phyloP scores from a whole-genome alignment of 2,329 filamentous ascomycete genomes.

The Colletotrichum simmondsii region DNA sequence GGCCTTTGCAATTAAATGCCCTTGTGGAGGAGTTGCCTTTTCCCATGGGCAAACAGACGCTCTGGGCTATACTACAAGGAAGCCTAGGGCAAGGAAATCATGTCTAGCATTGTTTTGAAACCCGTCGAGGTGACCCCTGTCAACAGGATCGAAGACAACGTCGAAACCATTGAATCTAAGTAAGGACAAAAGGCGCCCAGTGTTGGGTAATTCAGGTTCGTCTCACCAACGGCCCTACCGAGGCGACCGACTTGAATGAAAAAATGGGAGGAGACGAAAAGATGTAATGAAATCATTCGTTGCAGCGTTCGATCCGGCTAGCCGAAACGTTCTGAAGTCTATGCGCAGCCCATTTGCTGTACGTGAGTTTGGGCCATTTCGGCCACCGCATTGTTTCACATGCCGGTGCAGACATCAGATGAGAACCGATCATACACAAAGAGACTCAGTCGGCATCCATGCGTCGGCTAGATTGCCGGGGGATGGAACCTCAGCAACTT shows the following conservation, averaged over 20 bases:
- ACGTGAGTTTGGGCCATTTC: slow-evolving; percentile 17
- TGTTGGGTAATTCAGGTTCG: slow-evolving; percentile 14
- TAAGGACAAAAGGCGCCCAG: neutral
- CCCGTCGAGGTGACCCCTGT: neutral
- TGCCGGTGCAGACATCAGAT: slow-evolving; percentile 20
- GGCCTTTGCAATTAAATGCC: neutral
- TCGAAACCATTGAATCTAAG: neutral
- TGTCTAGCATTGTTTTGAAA: neutral
- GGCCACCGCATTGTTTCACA: slow-evolving; percentile 24
- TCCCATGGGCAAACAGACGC: neutral
- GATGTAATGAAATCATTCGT: slow-evolving; percentile 3
- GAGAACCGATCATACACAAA: slow-evolving; percentile 22
- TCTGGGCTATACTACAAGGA: neutral
- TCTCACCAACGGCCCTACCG: neutral
- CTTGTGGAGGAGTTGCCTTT: neutral
- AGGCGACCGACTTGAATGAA: neutral
- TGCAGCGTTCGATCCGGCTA: neutral
- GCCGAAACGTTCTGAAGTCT: slow-evolving; percentile 5
- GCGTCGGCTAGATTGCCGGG: slow-evolving; percentile 19
- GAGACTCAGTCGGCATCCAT: slow-evolving; percentile 23
- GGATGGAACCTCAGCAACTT: slow-evolving; percentile 22
- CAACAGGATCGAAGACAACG: neutral
- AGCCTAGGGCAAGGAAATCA: neutral
- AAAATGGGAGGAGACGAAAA: neutral
- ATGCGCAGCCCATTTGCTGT: slow-evolving; percentile 4